Base-by-base conservation (phyloP, 352 stramenopile genomes). In the Globisporangium nunn region DNA sequence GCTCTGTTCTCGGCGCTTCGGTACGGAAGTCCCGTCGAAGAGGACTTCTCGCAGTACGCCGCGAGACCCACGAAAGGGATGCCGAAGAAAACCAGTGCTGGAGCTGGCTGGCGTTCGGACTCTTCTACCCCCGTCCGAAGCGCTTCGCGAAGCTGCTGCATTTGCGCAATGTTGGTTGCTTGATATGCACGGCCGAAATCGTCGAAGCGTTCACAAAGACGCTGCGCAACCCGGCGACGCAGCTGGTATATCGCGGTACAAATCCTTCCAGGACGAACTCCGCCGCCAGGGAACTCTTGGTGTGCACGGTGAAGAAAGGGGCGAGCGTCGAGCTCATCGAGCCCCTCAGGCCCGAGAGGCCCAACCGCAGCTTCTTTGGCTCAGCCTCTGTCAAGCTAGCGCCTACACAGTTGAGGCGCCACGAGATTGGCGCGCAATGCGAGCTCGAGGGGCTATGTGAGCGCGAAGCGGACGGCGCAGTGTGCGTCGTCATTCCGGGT, bases 101-200 rank as follows among this genome's bases (percentile, higher is more conserved):
- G 56, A 52, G 61, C 37, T 67, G 56, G 61, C 3, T 63, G 6
- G 61, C 61, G 18, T 63, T 67, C 31, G 61, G 61, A 7, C 51
- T 67, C 14, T 63, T 67, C 33, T 67, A 63, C 33, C 61, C 61
- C 11, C 61, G 61, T 2, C 51, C 56, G 3, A 63, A 45, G 31
- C 50, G 61, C 5, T 67, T 63, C 39, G 50, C 46, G 3, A 10
- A 23, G 0, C 28, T 12, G 10, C 41, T 53, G n/a, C 35, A 43
- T 2, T 39, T 67, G 18, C 61, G 51, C 50, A 47, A 41, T n/a
- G 39, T 56, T 6, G 51, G 51, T 4, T 7, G 40, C 7, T 39
- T 56, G 23, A 23, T 30, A 23, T 48, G 37, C 33, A 29, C 29
- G 4, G 17, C 2, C 18, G 6, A 37, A 31, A 39, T 29, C 10